Conservation (phyloP, 2,329 filamentous ascomycete species). For the Verticillium klebahnii region DNA sequence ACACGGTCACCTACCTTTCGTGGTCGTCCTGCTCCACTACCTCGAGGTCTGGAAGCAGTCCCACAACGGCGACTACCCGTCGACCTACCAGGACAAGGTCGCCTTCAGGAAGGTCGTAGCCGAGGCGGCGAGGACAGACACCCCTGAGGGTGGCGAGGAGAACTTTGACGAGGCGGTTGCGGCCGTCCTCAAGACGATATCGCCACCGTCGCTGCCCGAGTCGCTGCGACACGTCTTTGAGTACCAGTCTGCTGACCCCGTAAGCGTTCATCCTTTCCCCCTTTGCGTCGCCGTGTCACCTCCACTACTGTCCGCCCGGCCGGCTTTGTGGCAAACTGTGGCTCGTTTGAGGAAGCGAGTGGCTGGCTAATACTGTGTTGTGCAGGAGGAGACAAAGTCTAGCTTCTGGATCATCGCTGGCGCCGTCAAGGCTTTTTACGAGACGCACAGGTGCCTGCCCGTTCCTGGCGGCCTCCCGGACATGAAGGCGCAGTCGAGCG, state of each 20-base stretch:
- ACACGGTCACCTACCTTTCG: slow-evolving; percentile 87
- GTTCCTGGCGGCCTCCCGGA: slow-evolving; percentile 86
- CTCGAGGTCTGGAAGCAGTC: slow-evolving; percentile 72
- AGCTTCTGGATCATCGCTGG: slow-evolving; percentile 87
- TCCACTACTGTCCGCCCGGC: background rate
- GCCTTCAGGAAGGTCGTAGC: slow-evolving; percentile 72
- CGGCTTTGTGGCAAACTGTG: background rate
- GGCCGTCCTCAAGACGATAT: slow-evolving; percentile 84
- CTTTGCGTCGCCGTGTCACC: background rate
- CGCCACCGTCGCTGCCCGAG: slow-evolving; percentile 60
- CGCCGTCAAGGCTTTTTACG: slow-evolving; percentile 73
- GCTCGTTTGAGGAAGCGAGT: slow-evolving; percentile 15
- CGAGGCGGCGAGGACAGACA: slow-evolving; percentile 63
- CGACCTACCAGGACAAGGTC: slow-evolving; percentile 78
- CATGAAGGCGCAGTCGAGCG: slow-evolving; percentile 91
- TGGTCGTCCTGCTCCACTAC: slow-evolving; percentile 77
- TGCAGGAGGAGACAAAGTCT: slow-evolving; percentile 40
- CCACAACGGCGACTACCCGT: slow-evolving; percentile 65
- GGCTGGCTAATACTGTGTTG: background rate
- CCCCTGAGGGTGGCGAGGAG: slow-evolving; percentile 83
- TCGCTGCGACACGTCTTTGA: slow-evolving; percentile 75
- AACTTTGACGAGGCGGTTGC: slow-evolving; percentile 92
- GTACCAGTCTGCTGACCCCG: slow-evolving; percentile 46
- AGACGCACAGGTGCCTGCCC: slow-evolving; percentile 68
- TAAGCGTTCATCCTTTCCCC: slow-evolving; percentile 41